These are phyloP conservation scores for Rhinocladiella similis DNA, from an alignment of 2,329 filamentous ascomycete genomes.

Conservation along the genomic window DNA sequence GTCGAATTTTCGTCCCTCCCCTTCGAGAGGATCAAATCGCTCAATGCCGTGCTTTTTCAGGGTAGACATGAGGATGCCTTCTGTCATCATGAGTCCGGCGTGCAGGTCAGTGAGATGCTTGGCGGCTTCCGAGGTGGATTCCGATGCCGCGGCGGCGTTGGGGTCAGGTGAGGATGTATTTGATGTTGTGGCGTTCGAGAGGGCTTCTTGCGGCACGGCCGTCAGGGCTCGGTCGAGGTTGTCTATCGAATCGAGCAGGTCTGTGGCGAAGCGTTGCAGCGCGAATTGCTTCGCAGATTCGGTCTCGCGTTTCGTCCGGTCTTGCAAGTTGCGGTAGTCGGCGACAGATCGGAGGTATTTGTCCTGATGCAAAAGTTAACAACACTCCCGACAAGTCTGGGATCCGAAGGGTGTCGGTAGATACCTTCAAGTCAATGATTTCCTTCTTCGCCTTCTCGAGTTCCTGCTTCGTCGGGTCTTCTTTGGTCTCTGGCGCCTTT, in stretches of 20 bases:
- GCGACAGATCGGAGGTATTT: conserved; percentile 91
- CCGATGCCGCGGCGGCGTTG: conserved; percentile 41
- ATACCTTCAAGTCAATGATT: conserved; percentile 81
- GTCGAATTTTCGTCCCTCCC: conserved; percentile 81
- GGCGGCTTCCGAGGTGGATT: conserved; percentile 46
- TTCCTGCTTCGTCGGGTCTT: conserved; percentile 61
- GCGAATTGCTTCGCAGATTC: conserved; percentile 87
- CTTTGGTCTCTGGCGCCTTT: conserved; percentile 41
- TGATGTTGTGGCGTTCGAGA: conserved; percentile 46
- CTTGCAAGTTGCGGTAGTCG: conserved; percentile 97
- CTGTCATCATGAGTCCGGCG: conserved; percentile 93
- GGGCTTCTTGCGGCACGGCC: conserved; percentile 74
- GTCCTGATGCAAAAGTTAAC: conserved; percentile 60
- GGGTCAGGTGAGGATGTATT: conserved; percentile 22
- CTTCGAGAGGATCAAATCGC: conserved; percentile 72
- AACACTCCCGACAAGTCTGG: not conserved
- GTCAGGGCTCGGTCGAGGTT: conserved; percentile 91
- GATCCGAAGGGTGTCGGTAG: conserved; percentile 9
- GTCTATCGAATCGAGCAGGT: conserved; percentile 92
- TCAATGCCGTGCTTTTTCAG: conserved; percentile 93
- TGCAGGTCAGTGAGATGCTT: conserved; percentile 79
- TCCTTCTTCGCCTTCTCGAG: conserved; percentile 72
- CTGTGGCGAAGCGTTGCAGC: conserved; percentile 89
- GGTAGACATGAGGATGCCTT: conserved; percentile 80
- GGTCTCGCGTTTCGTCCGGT: conserved; percentile 87